Base-by-base conservation (phyloP, 2,329 filamentous ascomycete species). In the Aureobasidium namibiae region DNA sequence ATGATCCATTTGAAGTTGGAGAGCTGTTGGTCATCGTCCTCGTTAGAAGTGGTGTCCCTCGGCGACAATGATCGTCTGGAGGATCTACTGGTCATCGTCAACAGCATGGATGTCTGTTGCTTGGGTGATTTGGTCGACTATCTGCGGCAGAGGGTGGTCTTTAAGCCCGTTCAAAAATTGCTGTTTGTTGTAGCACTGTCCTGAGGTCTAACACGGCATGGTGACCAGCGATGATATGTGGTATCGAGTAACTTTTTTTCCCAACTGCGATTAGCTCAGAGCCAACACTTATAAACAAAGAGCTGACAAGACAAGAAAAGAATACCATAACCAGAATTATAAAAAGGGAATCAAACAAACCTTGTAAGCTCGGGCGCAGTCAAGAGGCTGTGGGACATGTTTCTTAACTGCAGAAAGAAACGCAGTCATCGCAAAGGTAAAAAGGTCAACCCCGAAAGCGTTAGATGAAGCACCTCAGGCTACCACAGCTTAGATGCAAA, bases 1-100 rank as follows among this genome's bases (percentile, higher is more conserved):
- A 66, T 64, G 48, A 69, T 46, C 57, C 57, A 59, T 26, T 65
- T 63, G 66, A 69, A 39, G 61, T 63, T 14, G 65, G 62, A 24
- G 33, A 60, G 39, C n/a, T 41, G 21, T 16, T 56, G 39, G 2
- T 45, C 18, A 11, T n/a, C 29, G 7, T 45, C 31, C 24, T 45
- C n/a, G 21, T 45, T 31, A 16, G 26, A 48, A 29, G 31, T 49
- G 41, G 36, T 33, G 49, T 46, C 26, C 36, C 23, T 42, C 4
- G 52, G 39, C 2, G 23, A 33, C 10, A 16, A 33, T 2, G 42
- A 24, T 48, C 41, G 26, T 39, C 54, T 48, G 14, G 54, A 23
- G 16, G 5, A 23, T 29, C 13, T 39, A 1, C 36, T 29, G 23
- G 9, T 38, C 31, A 39, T 38, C 16, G 10, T 31, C 41, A n/a